Evolutionary conservation across 371 early-diverging fungal genomes (phyloP).

Genomic region (Sporodiniella umbellata): DNA sequence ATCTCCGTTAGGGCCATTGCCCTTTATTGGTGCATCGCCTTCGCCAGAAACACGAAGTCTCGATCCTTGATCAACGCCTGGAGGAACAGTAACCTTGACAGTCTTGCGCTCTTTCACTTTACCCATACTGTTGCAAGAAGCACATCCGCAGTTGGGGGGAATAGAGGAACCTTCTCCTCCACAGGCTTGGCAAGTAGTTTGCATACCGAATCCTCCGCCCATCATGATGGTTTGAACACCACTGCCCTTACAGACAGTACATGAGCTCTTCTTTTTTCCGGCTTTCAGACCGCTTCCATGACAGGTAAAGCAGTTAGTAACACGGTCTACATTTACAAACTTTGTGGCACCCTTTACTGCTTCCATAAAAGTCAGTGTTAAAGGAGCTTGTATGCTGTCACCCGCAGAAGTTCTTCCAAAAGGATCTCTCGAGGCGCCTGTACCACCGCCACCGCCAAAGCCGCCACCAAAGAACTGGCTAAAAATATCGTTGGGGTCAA

Average conservation of each 20-base stretch:
- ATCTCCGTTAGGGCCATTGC: slow-evolving; percentile 76
- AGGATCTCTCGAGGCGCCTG: slow-evolving; percentile 22
- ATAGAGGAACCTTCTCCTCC: slow-evolving; percentile 73
- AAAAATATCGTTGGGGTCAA: slow-evolving; percentile 64
- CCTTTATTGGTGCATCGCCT: slow-evolving; percentile 80
- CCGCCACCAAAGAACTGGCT: slow-evolving; percentile 68
- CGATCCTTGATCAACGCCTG: slow-evolving; percentile 54
- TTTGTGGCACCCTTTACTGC: slow-evolving; percentile 78
- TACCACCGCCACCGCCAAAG: slow-evolving; percentile 29
- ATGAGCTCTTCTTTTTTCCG: slow-evolving; percentile 66
- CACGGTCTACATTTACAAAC: slow-evolving; percentile 54
- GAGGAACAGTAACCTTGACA: slow-evolving; percentile 71
- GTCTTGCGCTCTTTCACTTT: slow-evolving; percentile 63
- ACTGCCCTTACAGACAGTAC: slow-evolving; percentile 76
- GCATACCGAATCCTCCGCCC: slow-evolving; percentile 78
- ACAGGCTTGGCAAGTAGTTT: slow-evolving; percentile 74
- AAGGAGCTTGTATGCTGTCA: slow-evolving; percentile 46
- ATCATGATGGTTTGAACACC: slow-evolving; percentile 76
- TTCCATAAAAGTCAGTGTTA: slow-evolving; percentile 82
- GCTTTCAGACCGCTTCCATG: slow-evolving; percentile 74
- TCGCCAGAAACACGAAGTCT: slow-evolving; percentile 66
- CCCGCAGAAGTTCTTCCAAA: slow-evolving; percentile 26
- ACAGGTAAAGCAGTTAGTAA: slow-evolving; percentile 73
- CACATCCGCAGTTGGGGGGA: slow-evolving; percentile 60
- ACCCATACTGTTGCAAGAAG: slow-evolving; percentile 77